Conservation (phyloP, 306 rosid genomes). For the Rosa lucieae region DNA sequence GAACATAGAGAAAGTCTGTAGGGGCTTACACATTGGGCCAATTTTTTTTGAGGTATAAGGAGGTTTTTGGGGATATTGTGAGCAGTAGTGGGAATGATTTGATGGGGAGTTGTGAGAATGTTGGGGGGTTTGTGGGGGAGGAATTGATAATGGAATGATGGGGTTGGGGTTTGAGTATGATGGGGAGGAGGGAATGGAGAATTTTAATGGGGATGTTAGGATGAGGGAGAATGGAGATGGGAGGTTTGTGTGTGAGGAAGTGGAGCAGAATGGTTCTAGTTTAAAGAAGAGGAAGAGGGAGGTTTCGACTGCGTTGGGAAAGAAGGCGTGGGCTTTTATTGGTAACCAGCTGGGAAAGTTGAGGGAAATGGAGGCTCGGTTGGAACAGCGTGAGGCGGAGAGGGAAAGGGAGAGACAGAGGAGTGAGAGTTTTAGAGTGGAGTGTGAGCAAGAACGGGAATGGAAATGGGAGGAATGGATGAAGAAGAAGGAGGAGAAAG, state of each 20-base stretch:
- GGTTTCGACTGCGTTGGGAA: slow-evolving; percentile 57
- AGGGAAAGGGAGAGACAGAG: slow-evolving; percentile 75
- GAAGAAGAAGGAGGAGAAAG: slow-evolving; percentile 57
- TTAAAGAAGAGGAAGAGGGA: slow-evolving; percentile 68
- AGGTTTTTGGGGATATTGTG: slow-evolving; percentile 81
- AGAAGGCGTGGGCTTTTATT: slow-evolving; percentile 71
- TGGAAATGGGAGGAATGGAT: slow-evolving; percentile 66
- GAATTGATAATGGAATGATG: slow-evolving; percentile 78
- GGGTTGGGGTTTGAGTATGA: slow-evolving; percentile 81
- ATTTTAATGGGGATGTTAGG: slow-evolving; percentile 56
- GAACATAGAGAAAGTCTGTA: slow-evolving; percentile 25
- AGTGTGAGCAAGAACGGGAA: slow-evolving; percentile 70
- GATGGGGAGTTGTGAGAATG: slow-evolving; percentile 41
- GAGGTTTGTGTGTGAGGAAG: slow-evolving; percentile 72
- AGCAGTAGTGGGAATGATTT: slow-evolving; percentile 50
- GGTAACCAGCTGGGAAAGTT: slow-evolving; percentile 62
- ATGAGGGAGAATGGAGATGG: slow-evolving; percentile 64
- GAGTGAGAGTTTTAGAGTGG: slow-evolving; percentile 53
- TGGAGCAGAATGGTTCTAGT: slow-evolving; percentile 54
- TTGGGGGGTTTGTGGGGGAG: slow-evolving; percentile 51
- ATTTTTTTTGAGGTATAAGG: slow-evolving; percentile 84
- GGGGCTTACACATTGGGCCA: slow-evolving; percentile 88
- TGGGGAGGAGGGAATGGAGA: slow-evolving; percentile 74
- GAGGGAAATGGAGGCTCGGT: slow-evolving; percentile 75
- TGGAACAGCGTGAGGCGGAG: slow-evolving; percentile 74